Evolutionary conservation across 2,329 filamentous ascomycete species (phyloP), one percentile per base, ranked within the genome.

Genomic region (Hymenoscyphus occultus): DNA sequence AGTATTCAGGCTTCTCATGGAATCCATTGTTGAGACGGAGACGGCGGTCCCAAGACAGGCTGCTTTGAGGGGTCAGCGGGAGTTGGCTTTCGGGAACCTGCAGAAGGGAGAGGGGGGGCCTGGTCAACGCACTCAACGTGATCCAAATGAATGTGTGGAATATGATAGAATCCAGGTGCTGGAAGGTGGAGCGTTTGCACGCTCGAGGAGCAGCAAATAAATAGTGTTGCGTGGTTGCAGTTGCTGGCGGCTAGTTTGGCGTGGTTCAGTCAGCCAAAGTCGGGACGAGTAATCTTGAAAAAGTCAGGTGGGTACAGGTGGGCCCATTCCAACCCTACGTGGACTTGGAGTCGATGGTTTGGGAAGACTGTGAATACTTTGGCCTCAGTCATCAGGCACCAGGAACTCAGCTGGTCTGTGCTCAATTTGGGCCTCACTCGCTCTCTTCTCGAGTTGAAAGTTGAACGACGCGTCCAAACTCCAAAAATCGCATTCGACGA

Each of bases 1-100:
- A 39, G 82, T 86, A 69, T 87, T 86, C 57, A 88, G 78, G 64
- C 83, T 85, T 72, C 83, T 81, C 84, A 88, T 87, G 62, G 85
- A 87, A 73, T 88, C 86, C 86, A 88, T 88, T 70, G 63, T 71
- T 22, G 35, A 35, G 35, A 35, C 35, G 64, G 48, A 42, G 48
- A 32, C 22, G 28, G 42, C 42, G 60, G 40, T 56, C 14, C 28
- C 59, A 42, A 16, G 35, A 35, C 35, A 10, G 35, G 35, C 35
- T 7, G 39, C 57, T 39, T 42, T 39, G 39, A 59, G 56, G 39
- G 16, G 56, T 39, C 57, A 28, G 57, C 19, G 16, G 39, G 32
- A 40, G 57, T 59, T 28, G 45, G 7, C 45, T 51, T 19, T 19
- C 45, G 45, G 45, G n/a, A 22, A 51, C 19, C 45, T 51, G n/a